phyloP scores from a whole-genome alignment of 768 basidiomycete genomes.

The Amanita muscaria region DNA sequence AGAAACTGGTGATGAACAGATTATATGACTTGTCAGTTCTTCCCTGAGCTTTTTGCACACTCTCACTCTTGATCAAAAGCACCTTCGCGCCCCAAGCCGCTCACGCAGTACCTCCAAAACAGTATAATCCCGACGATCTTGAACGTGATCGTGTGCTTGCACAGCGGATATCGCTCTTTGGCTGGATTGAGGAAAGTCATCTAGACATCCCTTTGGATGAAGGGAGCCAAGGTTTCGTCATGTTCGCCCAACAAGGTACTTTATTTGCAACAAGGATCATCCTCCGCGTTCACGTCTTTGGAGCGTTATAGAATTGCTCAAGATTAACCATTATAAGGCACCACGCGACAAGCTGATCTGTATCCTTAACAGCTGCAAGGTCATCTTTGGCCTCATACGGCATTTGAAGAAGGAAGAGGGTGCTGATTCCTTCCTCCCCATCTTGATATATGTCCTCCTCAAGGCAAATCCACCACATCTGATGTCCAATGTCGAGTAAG shows the following conservation, averaged over 20 bases:
- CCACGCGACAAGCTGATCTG: conserved; percentile 98
- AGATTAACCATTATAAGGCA: conserved; percentile 98
- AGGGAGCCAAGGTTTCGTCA: conserved; percentile 70
- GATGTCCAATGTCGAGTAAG: conserved; percentile 91
- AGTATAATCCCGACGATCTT: conserved; percentile 90
- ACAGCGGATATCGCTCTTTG: conserved; percentile 85
- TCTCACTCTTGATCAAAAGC: conserved; percentile 29
- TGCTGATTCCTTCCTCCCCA: conserved; percentile 91
- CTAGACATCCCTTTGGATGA: conserved; percentile 82
- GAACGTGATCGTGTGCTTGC: conserved; percentile 87
- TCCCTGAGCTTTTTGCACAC: not conserved
- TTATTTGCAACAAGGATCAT: not conserved
- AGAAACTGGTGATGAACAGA: conserved; percentile 98
- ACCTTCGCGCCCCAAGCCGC: conserved; percentile 87
- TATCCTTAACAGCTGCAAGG: conserved; percentile 95
- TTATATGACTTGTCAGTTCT: conserved; percentile 84
- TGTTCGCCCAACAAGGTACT: conserved; percentile 83
- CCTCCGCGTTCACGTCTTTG: not conserved
- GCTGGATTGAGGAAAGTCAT: conserved; percentile 84
- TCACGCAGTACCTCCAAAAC: conserved; percentile 55
- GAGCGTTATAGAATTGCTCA: conserved; percentile 63
- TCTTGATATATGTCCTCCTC: conserved; percentile 89
- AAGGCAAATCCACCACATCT: conserved; percentile 92
- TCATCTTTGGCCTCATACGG: conserved; percentile 93
- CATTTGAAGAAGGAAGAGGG: conserved; percentile 79